These are phyloP conservation scores for Firmiana major DNA, from an alignment of 345 rosid species.

Conservation along the genomic window DNA sequence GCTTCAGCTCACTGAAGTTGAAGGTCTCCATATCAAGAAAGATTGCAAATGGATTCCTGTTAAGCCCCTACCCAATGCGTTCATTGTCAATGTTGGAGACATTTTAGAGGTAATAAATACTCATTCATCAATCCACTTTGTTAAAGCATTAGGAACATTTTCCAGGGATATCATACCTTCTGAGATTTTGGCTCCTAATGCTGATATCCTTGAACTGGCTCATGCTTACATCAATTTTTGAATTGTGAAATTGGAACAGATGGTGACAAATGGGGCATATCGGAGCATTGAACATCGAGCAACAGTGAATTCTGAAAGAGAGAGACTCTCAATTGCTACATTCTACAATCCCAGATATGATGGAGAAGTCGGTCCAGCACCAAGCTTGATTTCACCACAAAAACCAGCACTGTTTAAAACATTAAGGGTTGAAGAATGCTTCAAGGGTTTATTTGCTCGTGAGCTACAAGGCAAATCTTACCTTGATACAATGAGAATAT, in stretches of 20 bases:
- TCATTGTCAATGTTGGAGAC: conserved; percentile 40
- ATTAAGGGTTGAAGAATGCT: conserved; percentile 4
- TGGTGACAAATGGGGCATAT: conserved; percentile 42
- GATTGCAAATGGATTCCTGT: conserved; percentile 35
- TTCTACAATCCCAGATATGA: conserved; percentile 32
- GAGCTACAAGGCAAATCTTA: conserved; percentile 18
- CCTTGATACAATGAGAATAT: conserved; percentile 15
- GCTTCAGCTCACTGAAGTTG: conserved; percentile 33
- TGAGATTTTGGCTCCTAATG: no score
- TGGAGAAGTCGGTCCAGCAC: conserved; percentile 39
- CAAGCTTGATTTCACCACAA: conserved; percentile 31
- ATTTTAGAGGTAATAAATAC: conserved; percentile 21
- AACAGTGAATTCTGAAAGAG: conserved; percentile 36
- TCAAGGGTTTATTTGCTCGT: conserved; percentile 11
- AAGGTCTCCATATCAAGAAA: conserved; percentile 40
- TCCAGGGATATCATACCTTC: no score
- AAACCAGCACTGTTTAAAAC: conserved; percentile 23
- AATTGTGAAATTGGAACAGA: conserved; percentile 22
- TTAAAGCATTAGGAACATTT: no score
- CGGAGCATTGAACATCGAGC: conserved; percentile 50
- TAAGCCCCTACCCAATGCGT: conserved; percentile 34
- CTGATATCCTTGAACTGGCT: no score
- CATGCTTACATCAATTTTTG: no score
- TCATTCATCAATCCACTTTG: background rate
- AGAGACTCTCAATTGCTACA: conserved; percentile 47